A percentile compares a stretch with the other conserved stretches of the same genome.
phyloP scores from a whole-genome alignment of 768 basidiomycete species.

The Cantharellus cinnabarinus region DNA sequence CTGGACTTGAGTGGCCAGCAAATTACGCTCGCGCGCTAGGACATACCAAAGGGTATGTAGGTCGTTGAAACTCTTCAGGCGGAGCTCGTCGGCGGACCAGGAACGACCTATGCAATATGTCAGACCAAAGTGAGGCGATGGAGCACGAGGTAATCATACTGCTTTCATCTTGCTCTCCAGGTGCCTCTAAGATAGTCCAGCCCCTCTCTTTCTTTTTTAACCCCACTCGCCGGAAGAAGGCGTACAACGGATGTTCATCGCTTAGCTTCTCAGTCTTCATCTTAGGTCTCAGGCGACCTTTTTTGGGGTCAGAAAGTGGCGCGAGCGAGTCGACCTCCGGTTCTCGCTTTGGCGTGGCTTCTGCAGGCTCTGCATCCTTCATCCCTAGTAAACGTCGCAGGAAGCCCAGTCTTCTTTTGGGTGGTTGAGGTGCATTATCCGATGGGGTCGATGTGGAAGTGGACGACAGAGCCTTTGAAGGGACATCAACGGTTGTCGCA shows the following conservation, averaged over 20 bases:
- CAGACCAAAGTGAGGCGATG: neutral
- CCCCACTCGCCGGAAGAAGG: neutral
- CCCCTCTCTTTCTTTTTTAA: neutral
- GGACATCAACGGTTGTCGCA: too few species aligned
- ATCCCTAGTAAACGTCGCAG: too few species aligned
- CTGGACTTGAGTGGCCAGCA: conserved; percentile 71
- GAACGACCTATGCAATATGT: conserved; percentile 14
- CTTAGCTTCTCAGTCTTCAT: too few species aligned
- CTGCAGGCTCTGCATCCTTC: too few species aligned
- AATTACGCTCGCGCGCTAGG: conserved; percentile 68
- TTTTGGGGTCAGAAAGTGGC: too few species aligned
- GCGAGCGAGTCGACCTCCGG: too few species aligned
- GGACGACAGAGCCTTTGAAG: too few species aligned
- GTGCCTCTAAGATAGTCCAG: neutral
- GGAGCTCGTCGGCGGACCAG: conserved; percentile 72
- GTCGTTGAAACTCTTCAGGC: conserved; percentile 81
- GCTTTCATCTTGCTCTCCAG: neutral
- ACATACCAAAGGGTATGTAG: conserved; percentile 93
- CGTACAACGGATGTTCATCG: neutral
- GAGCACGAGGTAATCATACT: neutral
- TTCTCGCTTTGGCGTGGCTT: too few species aligned
- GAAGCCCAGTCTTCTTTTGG: too few species aligned
- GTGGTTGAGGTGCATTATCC: too few species aligned
- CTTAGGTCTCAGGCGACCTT: too few species aligned
- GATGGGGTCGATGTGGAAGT: too few species aligned